Percentiles rank a stretch among this genome's conserved stretches.
Evolutionary conservation across 495 filamentous ascomycete species (phyloP).

Genomic region (Annulohypoxylon nitens): DNA sequence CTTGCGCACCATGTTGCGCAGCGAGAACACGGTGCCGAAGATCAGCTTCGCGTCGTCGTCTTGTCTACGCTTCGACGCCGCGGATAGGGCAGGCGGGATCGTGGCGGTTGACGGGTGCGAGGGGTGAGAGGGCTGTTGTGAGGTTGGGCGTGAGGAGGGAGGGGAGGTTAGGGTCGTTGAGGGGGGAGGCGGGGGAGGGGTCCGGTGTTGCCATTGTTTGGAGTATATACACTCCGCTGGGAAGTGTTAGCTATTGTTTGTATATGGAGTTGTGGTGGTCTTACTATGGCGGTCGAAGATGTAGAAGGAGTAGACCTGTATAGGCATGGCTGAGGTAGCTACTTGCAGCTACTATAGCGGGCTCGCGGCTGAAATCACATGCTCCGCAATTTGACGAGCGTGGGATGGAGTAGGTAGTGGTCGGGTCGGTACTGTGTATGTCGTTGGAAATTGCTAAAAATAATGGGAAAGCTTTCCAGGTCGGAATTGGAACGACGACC

Average conservation of each 20-base stretch:
- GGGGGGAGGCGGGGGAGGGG: neutral
- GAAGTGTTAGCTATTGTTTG: conserved; percentile 27
- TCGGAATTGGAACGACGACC: conserved; percentile 15
- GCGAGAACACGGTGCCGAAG: conserved; percentile 95
- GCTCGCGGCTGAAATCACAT: conserved; percentile 50
- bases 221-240: conserved; percentile 96
- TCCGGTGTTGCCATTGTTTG: conserved; percentile 72
- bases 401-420: neutral
- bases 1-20: conserved; percentile 97
- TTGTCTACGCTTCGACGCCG: neutral
- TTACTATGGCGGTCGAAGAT: conserved; percentile 98
- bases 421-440: neutral
- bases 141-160: conserved; percentile 28
- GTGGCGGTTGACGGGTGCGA: conserved; percentile 6
- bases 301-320: conserved; percentile 98
- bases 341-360: conserved; percentile 26
- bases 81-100: neutral
- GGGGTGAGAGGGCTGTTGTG: conserved; percentile 40
- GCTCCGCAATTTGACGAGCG: conserved; percentile 32
- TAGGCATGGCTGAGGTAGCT: conserved; percentile 57
- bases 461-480: conserved; percentile 20
- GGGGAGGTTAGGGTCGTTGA: conserved; percentile 33
- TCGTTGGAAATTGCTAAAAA: conserved; percentile 38
- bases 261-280: conserved; percentile 31
- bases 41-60: conserved; percentile 93